A percentile compares a stretch with the other conserved stretches of the same genome.
phyloP scores from a whole-genome alignment of 345 rosid genomes.

The Eucalyptus lansdowneana region DNA sequence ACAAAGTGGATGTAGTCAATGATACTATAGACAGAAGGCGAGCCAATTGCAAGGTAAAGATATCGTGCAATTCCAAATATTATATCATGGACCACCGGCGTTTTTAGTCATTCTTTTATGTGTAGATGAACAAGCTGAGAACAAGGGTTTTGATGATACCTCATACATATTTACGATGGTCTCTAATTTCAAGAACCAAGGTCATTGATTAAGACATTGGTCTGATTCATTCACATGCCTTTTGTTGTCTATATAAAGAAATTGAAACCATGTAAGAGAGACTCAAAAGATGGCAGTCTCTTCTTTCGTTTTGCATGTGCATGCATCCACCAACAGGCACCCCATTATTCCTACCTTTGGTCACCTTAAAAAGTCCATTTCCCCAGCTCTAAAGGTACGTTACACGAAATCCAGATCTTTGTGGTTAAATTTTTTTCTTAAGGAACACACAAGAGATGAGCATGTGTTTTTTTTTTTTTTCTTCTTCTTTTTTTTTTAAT shows the following conservation, averaged over 20 bases:
- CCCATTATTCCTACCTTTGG: not conserved
- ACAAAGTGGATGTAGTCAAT: not conserved
- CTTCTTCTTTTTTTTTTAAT: not conserved
- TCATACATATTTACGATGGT: not conserved
- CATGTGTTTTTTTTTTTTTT: not conserved
- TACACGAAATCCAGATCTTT: not conserved
- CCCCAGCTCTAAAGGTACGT: not conserved
- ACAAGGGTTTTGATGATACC: not conserved
- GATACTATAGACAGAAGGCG: not conserved
- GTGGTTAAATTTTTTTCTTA: not conserved
- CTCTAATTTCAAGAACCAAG: not conserved
- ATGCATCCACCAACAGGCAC: not conserved
- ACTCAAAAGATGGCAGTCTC: not conserved
- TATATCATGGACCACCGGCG: not conserved
- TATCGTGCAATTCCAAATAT: not conserved
- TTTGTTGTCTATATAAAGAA: not conserved
- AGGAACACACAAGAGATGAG: not conserved
- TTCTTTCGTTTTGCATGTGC: not conserved
- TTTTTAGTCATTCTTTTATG: not conserved
- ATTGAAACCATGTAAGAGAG: not conserved
- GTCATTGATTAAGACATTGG: not conserved
- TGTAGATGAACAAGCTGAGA: not conserved
- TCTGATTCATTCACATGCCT: not conserved
- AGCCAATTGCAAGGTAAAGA: not conserved
- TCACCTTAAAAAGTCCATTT: not conserved